Evolutionary conservation across 2,329 filamentous ascomycete genomes (phyloP), one percentile per base, ranked within the genome.

Genomic region (Colletotrichum noveboracense): DNA sequence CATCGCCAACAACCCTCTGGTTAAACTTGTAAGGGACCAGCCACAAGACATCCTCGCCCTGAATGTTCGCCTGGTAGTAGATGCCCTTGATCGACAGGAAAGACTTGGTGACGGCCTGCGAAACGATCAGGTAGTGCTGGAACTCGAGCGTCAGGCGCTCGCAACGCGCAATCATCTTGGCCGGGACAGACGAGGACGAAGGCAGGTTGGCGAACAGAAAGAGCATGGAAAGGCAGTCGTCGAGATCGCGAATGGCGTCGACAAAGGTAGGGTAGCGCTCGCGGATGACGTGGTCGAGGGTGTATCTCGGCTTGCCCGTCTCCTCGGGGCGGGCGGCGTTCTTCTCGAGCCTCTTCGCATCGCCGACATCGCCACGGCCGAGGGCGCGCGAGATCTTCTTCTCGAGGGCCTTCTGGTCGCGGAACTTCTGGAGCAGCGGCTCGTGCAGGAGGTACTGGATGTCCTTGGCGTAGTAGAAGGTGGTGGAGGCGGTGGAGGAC

Each of bases 41-140:
- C 97, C 97, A 99, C 79, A 98, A 89, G 66, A 99, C 94, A 82
- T 98, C 96, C 87, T 99, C 96, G 65, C 97, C 97, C 85, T 98
- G 95, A 77, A 99, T 97, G 67, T 94, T 98, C 28, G 96, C 97
- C 87, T 98, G 96, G 87, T 98, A 99, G 88, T 99, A 99, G 82
- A 99, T 98, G 77, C 97, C 97, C 90, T 99, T 99, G 87, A 99
- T 98, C 3, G 96, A 98, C 78, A 99, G 88, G 88, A 99, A 99
- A 0, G 96, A 98, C 88, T 98, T 98, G 82, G 95, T 94, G 80
- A 99, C 88, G 80, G 95, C 96, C 86, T 98, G 93, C 56, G 96
- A 97, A 62, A 93, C 91, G 83, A 99, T 99, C 77, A 99, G 90
- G 86, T 98, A 99, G 88, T 98, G 97, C 87, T 98, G 94, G 85